Conservation (phyloP, 129 eudicot species). For the Pulicaria dysenterica region DNA sequence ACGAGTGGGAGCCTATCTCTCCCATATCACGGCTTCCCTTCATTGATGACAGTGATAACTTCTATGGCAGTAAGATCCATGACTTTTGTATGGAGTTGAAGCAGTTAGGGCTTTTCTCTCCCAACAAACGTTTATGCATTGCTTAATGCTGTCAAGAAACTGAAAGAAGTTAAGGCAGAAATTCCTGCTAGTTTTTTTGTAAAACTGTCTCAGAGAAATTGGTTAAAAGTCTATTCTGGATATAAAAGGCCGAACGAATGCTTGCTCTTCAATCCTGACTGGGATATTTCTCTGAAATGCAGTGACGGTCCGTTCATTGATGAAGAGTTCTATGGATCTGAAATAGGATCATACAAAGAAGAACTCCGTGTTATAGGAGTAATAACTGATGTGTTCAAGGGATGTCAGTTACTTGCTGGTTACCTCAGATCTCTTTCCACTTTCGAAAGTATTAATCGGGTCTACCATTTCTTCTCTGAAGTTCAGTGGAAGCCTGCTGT, state of each 20-base stretch:
- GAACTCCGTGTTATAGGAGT: slow-evolving; percentile 46
- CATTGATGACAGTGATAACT: slow-evolving; percentile 44
- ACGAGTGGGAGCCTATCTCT: slow-evolving; percentile 46
- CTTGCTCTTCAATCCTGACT: slow-evolving; percentile 40
- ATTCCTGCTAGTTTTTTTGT: neutral
- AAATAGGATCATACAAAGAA: slow-evolving; percentile 24
- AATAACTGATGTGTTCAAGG: slow-evolving; percentile 4
- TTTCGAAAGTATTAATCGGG: slow-evolving; percentile 32
- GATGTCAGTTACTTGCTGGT: slow-evolving; percentile 41
- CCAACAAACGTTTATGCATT: slow-evolving; percentile 39
- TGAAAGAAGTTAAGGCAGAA: slow-evolving; percentile 1
- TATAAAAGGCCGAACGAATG: slow-evolving; percentile 45
- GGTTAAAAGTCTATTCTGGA: slow-evolving; percentile 53
- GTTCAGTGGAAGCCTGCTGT: slow-evolving; percentile 38
- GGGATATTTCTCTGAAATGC: slow-evolving; percentile 21
- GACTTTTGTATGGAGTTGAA: slow-evolving; percentile 38
- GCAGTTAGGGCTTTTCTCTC: no score
- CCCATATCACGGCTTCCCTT: slow-evolving; percentile 48
- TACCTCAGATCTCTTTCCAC: slow-evolving; percentile 37
- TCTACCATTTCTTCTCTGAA: slow-evolving; percentile 37
- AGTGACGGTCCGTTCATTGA: slow-evolving; percentile 63
- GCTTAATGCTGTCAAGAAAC: slow-evolving; percentile 38
- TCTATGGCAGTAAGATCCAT: slow-evolving; percentile 33
- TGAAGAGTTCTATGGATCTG: slow-evolving; percentile 48
- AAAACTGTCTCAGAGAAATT: slow-evolving; percentile 24